Evolutionary conservation across 164 flowering plant genomes (phyloP).

Genomic region (Warburgia ugandensis): DNA sequence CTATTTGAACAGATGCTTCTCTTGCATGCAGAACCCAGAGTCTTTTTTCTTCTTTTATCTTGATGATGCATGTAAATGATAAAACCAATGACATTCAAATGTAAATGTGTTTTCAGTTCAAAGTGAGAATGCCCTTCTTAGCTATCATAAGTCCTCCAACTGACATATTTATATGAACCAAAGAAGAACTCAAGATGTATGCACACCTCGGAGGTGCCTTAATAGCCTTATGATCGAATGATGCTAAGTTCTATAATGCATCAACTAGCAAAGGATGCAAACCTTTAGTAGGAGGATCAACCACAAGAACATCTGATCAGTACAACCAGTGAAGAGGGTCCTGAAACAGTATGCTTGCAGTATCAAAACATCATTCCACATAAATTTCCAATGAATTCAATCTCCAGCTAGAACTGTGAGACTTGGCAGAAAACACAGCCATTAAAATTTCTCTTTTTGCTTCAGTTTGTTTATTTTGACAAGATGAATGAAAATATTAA

Average conservation of each 20-base stretch:
- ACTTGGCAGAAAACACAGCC: too few species aligned
- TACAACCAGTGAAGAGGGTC: constrained; percentile 80
- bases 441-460: too few species aligned
- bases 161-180: too few species aligned
- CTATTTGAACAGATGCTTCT: constrained; percentile 52
- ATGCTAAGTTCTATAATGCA: constrained; percentile 41
- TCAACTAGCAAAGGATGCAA: constrained; percentile 58
- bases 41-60: constrained; percentile 70
- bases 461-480: too few species aligned
- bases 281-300: constrained; percentile 97
- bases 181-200: not conserved
- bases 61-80: constrained; percentile 32
- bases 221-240: constrained; percentile 28
- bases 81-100: not conserved
- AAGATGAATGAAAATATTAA: too few species aligned
- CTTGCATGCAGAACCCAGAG: constrained; percentile 90
- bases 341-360: constrained; percentile 27
- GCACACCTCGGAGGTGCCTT: constrained; percentile 44
- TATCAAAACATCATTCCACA: not conserved
- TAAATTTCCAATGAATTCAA: not conserved
- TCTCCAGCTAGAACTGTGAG: too few species aligned
- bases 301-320: constrained; percentile 84
- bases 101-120: not conserved
- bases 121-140: not conserved
- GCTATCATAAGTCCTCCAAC: too few species aligned